Percentiles rank a stretch among this genome's conserved stretches.
phyloP scores from a whole-genome alignment of 305 asterid genomes.

The Solanum hybrid region DNA sequence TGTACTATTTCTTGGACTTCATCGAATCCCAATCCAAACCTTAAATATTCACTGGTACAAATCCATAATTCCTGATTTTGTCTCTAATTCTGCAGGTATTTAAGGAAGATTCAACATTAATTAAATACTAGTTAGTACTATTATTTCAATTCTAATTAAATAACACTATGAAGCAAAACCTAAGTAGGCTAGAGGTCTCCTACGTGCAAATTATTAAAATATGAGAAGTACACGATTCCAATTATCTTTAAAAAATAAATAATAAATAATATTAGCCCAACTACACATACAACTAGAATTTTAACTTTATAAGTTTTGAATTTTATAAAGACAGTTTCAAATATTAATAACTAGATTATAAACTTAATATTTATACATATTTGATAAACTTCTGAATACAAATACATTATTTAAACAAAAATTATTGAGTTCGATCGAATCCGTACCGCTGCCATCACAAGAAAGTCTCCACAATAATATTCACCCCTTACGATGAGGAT shows the following conservation, averaged over 20 bases:
- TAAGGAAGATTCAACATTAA: constrained; percentile 1
- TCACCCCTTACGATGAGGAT: background rate
- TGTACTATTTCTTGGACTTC: background rate
- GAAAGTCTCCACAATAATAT: background rate
- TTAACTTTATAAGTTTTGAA: background rate
- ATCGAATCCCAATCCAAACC: background rate
- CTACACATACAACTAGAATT: too few relatives aligned
- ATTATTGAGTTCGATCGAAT: background rate
- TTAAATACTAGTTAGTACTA: background rate
- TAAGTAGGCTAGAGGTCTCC: background rate
- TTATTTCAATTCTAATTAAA: background rate
- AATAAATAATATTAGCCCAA: background rate
- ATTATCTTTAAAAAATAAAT: too few relatives aligned
- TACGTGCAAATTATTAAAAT: background rate
- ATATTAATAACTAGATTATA: background rate
- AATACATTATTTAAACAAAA: too few relatives aligned
- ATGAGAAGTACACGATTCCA: background rate
- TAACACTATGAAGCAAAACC: background rate
- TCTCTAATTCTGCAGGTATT: constrained; percentile 3
- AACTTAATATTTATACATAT: too few relatives aligned
- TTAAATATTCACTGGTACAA: background rate
- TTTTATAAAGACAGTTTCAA: too few relatives aligned
- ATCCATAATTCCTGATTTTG: background rate
- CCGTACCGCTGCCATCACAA: background rate
- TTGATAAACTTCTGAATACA: too few relatives aligned